phyloP scores from a whole-genome alignment of 148 eudicot genomes.

The Vaccinium myrtillus region DNA sequence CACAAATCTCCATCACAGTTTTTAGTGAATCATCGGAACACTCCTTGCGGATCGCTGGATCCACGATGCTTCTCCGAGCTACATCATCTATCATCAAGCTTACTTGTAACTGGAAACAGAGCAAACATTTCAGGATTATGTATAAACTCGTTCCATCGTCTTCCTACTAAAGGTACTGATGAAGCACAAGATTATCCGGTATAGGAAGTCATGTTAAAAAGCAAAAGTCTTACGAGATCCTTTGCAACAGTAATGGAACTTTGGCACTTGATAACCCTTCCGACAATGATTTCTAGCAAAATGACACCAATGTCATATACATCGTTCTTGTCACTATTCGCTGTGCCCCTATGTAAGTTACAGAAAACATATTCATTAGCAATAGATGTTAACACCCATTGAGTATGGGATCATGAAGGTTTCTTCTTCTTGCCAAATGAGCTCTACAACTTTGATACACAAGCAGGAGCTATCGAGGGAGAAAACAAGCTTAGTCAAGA shows the following conservation, averaged over 20 bases:
- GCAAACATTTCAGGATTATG: background rate
- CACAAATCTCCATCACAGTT: slow-evolving; percentile 60
- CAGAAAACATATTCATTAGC: background rate
- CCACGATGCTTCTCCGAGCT: slow-evolving; percentile 59
- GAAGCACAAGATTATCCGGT: background rate
- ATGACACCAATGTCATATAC: slow-evolving; percentile 75
- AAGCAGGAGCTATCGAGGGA: background rate
- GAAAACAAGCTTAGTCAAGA: background rate
- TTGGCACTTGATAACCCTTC: slow-evolving; percentile 44
- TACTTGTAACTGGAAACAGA: slow-evolving; percentile 47
- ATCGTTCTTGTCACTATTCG: slow-evolving; percentile 46
- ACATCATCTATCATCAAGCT: slow-evolving; percentile 50
- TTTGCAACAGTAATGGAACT: slow-evolving; percentile 48
- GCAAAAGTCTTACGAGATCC: slow-evolving; percentile 54
- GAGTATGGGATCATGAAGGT: no score
- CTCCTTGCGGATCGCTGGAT: slow-evolving; percentile 61
- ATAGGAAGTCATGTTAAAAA: background rate
- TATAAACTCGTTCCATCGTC: background rate
- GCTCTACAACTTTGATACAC: background rate
- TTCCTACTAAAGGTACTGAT: background rate
- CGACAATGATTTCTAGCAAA: slow-evolving; percentile 61
- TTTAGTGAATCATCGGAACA: slow-evolving; percentile 64
- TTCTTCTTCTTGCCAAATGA: no score
- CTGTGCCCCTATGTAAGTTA: slow-evolving; percentile 32
- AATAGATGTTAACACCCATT: no score